Conservation (phyloP, 1,284 basidiomycete species). For the Hemileia vastatrix region DNA sequence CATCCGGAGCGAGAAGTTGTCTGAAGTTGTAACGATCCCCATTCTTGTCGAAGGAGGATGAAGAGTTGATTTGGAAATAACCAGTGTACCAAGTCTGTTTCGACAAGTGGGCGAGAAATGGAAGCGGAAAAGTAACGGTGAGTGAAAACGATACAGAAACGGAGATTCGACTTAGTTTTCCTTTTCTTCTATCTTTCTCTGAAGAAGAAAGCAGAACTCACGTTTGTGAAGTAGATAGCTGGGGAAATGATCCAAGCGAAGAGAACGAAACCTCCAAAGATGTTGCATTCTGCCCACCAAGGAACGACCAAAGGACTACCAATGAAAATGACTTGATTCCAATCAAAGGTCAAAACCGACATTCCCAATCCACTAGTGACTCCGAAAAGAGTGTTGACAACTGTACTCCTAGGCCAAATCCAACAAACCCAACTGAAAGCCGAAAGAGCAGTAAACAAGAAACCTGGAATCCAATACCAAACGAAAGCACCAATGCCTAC, state of each 20-base stretch:
- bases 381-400: not conserved
- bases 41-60: constrained; percentile 67
- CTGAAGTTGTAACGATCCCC: constrained; percentile 66
- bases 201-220: constrained; percentile 45
- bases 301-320: constrained; percentile 53
- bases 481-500: constrained; percentile 56
- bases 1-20: constrained; percentile 55
- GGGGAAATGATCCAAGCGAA: constrained; percentile 87
- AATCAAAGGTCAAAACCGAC: constrained; percentile 59
- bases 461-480: constrained; percentile 83
- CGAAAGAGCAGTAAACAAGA: constrained; percentile 72
- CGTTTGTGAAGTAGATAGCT: constrained; percentile 82
- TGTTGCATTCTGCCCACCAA: constrained; percentile 93
- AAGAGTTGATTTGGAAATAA: constrained; percentile 72
- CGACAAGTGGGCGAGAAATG: not conserved
- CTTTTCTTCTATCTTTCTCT: constrained; percentile 7
- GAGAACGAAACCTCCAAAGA: constrained; percentile 72
- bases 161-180: too few relatives aligned
- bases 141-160: constrained; percentile 5
- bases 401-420: constrained; percentile 63
- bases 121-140: not conserved
- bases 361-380: constrained; percentile 73
- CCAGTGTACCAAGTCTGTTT: constrained; percentile 68
- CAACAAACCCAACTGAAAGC: constrained; percentile 86
- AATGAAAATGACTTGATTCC: not conserved